These are phyloP conservation scores for Daedalea quercina DNA, from an alignment of 768 basidiomycete species.

Conservation along the genomic window DNA sequence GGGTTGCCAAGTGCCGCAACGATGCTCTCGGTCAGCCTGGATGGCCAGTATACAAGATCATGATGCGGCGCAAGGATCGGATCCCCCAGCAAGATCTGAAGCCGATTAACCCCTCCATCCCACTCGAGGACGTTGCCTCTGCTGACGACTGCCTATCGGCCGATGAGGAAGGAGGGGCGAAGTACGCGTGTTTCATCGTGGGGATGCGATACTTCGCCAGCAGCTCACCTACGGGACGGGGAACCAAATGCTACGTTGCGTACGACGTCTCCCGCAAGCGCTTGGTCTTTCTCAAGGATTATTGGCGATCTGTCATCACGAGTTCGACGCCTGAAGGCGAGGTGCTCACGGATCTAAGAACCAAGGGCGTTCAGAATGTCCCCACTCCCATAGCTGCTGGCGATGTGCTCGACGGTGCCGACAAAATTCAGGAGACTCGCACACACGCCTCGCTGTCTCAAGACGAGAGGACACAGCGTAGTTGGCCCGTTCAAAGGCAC, in stretches of 20 bases:
- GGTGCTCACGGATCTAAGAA: not conserved
- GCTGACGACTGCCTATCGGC: too few species aligned
- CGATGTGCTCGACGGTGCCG: not conserved
- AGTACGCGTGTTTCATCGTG: not conserved
- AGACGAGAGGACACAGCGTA: not conserved
- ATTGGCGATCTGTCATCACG: constrained; percentile 3
- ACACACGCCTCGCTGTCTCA: not conserved
- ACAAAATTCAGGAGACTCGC: not conserved
- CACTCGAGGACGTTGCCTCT: not conserved
- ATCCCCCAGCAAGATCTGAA: not conserved
- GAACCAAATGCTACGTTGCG: constrained; percentile 9
- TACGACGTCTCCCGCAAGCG: not conserved
- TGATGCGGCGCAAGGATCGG: not conserved
- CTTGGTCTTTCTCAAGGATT: constrained; percentile 12
- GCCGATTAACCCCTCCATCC: not conserved
- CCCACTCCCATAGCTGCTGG: not conserved
- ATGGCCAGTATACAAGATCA: constrained; percentile 1
- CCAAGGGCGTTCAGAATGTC: not conserved
- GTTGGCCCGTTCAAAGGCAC: not conserved
- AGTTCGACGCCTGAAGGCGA: constrained; percentile 2
- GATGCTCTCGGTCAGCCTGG: not conserved
- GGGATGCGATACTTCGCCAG: constrained; percentile 2
- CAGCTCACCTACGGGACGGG: constrained; percentile 2
- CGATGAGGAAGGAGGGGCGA: not conserved
- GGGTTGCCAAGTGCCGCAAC: not conserved